These are phyloP conservation scores for Gossypium mustelinum DNA, from an alignment of 345 rosid species.

Conservation along the genomic window DNA sequence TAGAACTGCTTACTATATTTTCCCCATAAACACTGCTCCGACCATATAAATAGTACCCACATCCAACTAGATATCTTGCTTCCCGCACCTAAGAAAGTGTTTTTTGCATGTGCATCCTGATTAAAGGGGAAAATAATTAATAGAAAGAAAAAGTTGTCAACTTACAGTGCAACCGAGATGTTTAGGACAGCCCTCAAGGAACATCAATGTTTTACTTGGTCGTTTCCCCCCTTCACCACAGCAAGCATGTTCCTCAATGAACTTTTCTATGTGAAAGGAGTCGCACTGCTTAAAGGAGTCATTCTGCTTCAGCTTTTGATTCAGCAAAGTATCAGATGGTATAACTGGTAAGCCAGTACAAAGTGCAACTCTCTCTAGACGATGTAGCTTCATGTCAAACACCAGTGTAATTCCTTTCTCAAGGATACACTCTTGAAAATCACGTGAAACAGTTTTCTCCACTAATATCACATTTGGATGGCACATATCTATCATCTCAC, in stretches of 20 bases:
- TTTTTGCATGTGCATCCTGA: background rate
- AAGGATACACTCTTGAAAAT: constrained; percentile 71
- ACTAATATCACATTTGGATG: constrained; percentile 82
- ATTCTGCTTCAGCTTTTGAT: constrained; percentile 64
- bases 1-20: background rate
- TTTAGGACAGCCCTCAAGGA: constrained; percentile 80
- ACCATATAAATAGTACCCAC: too few species aligned
- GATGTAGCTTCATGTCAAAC: constrained; percentile 88
- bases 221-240: constrained; percentile 64
- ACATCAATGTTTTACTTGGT: constrained; percentile 86
- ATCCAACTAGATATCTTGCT: background rate
- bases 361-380: constrained; percentile 73
- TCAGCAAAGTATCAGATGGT: constrained; percentile 46
- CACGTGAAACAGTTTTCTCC: constrained; percentile 83
- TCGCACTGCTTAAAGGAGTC: constrained; percentile 72
- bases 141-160: constrained; percentile 12
- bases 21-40: background rate
- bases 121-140: background rate
- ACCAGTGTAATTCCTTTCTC: constrained; percentile 71
- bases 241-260: constrained; percentile 70
- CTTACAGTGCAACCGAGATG: constrained; percentile 90
- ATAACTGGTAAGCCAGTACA: constrained; percentile 75
- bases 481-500: constrained; percentile 53
- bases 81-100: background rate
- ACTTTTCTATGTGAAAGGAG: constrained; percentile 73